Conservation (phyloP, 306 rosid species). For the Coriaria nepalensis region DNA sequence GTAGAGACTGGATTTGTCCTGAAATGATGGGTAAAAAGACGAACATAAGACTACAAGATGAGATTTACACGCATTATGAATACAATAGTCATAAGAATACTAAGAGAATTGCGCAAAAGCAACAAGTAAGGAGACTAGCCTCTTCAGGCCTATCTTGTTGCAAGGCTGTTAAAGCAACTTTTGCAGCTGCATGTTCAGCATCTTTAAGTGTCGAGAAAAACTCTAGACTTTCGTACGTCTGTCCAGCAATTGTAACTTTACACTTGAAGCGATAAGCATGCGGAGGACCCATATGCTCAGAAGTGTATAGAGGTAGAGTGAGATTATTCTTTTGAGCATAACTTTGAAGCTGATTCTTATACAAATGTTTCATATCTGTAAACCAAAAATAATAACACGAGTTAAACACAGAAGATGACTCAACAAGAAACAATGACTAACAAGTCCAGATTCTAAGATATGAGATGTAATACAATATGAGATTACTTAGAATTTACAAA, state of each 20-base stretch:
- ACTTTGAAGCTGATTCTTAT: slow-evolving; percentile 55
- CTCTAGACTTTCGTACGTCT: slow-evolving; percentile 39
- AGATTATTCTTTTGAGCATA: slow-evolving; percentile 53
- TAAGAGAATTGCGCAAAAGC: not conserved
- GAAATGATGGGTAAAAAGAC: slow-evolving; percentile 12
- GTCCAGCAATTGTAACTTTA: slow-evolving; percentile 52
- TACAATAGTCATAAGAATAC: slow-evolving; percentile 5
- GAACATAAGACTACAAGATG: not conserved
- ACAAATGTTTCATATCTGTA: slow-evolving; percentile 36
- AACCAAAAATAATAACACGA: slow-evolving; percentile 4
- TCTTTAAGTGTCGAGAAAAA: slow-evolving; percentile 50
- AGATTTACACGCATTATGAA: not conserved
- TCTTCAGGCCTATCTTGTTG: slow-evolving; percentile 35
- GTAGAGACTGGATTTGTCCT: slow-evolving; percentile 47
- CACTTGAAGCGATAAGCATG: slow-evolving; percentile 57
- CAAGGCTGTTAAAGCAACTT: slow-evolving; percentile 50
- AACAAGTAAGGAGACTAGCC: slow-evolving; percentile 27
- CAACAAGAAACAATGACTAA: not conserved
- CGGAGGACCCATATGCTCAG: slow-evolving; percentile 75
- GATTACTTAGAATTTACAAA: too few species aligned
- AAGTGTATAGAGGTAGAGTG: slow-evolving; percentile 42
- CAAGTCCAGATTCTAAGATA: slow-evolving; percentile 1
- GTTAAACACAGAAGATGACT: not conserved
- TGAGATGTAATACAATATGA: not conserved
- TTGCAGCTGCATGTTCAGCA: slow-evolving; percentile 87